A percentile compares a stretch with the other conserved stretches of the same genome.
phyloP scores from a whole-genome alignment of 2,329 filamentous ascomycete genomes.

The Exophiala dermatitidis region DNA sequence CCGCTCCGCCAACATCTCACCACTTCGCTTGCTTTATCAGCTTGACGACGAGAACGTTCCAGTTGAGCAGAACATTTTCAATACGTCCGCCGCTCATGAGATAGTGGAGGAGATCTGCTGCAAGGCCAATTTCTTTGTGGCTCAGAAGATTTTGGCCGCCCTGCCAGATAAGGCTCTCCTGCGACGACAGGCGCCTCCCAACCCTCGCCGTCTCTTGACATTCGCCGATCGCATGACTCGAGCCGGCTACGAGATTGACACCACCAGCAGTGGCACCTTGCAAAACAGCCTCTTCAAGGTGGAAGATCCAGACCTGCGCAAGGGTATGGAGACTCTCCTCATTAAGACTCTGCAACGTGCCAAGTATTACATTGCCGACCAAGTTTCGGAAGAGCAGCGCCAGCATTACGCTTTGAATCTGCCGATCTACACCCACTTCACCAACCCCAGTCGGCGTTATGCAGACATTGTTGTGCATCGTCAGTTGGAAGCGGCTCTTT shows the following conservation, averaged over 20 bases:
- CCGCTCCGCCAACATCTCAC: slow-evolving; percentile 69
- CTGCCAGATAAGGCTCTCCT: slow-evolving; percentile 89
- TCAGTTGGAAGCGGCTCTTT: slow-evolving; percentile 80
- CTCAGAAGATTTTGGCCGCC: slow-evolving; percentile 68
- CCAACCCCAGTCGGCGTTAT: slow-evolving; percentile 87
- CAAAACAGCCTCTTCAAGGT: slow-evolving; percentile 95
- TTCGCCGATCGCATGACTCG: slow-evolving; percentile 90
- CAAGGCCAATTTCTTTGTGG: slow-evolving; percentile 85
- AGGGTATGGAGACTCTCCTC: slow-evolving; percentile 93
- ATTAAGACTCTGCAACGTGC: slow-evolving; percentile 94
- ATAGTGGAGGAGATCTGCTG: slow-evolving; percentile 91
- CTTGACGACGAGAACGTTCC: slow-evolving; percentile 97
- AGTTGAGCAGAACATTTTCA: slow-evolving; percentile 92
- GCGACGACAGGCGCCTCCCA: slow-evolving; percentile 77
- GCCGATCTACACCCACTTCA: slow-evolving; percentile 94
- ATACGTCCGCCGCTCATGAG: slow-evolving; percentile 81
- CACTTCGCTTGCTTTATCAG: slow-evolving; percentile 83
- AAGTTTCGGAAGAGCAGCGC: slow-evolving; percentile 67
- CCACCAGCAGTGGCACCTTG: slow-evolving; percentile 77
- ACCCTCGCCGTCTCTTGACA: slow-evolving; percentile 77
- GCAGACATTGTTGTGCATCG: slow-evolving; percentile 93
- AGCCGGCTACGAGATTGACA: slow-evolving; percentile 83
- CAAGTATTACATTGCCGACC: slow-evolving; percentile 86
- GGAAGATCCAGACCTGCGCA: slow-evolving; percentile 78
- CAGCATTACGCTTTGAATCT: slow-evolving; percentile 89